Conservation (phyloP, 1,139 yeast species). For the Pichia sp. region DNA sequence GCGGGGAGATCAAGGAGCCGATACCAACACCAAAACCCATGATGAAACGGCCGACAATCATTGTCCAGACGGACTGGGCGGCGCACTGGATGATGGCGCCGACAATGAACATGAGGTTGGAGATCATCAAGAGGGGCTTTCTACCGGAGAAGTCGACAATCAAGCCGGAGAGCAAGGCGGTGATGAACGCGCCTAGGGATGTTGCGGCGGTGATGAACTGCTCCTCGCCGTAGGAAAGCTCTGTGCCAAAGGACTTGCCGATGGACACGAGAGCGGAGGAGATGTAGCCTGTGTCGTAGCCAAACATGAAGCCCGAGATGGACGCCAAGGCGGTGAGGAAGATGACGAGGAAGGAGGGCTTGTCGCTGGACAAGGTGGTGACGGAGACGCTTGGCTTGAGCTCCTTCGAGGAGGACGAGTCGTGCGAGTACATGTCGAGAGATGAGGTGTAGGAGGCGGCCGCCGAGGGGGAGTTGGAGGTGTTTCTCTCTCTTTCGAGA, state of each 20-base stretch:
- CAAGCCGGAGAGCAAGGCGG: slow-evolving; percentile 72
- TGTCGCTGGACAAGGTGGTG: slow-evolving; percentile 37
- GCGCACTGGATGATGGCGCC: slow-evolving; percentile 85
- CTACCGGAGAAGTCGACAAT: slow-evolving; percentile 80
- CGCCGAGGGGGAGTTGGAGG: background rate
- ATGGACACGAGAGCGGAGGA: slow-evolving; percentile 86
- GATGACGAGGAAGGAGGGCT: slow-evolving; percentile 61
- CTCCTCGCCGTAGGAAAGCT: slow-evolving; percentile 68
- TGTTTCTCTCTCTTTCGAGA: background rate
- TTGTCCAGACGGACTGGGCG: slow-evolving; percentile 78
- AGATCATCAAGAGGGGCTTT: slow-evolving; percentile 71
- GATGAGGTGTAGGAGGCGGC: background rate
- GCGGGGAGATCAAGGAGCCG: slow-evolving; percentile 86
- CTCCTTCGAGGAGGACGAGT: slow-evolving; percentile 1
- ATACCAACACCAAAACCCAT: slow-evolving; percentile 97
- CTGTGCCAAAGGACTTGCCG: slow-evolving; percentile 60
- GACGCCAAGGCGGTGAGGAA: slow-evolving; percentile 74
- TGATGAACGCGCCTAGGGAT: slow-evolving; percentile 82
- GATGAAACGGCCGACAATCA: slow-evolving; percentile 84
- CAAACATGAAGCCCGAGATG: slow-evolving; percentile 92
- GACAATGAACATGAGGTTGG: slow-evolving; percentile 70
- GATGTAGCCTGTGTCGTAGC: slow-evolving; percentile 94
- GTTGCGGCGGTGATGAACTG: slow-evolving; percentile 94
- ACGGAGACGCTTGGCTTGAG: slow-evolving; percentile 11
- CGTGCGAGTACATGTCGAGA: slow-evolving; percentile 2